phyloP scores from a whole-genome alignment of 768 basidiomycete species.

The Calocera viscosa region DNA sequence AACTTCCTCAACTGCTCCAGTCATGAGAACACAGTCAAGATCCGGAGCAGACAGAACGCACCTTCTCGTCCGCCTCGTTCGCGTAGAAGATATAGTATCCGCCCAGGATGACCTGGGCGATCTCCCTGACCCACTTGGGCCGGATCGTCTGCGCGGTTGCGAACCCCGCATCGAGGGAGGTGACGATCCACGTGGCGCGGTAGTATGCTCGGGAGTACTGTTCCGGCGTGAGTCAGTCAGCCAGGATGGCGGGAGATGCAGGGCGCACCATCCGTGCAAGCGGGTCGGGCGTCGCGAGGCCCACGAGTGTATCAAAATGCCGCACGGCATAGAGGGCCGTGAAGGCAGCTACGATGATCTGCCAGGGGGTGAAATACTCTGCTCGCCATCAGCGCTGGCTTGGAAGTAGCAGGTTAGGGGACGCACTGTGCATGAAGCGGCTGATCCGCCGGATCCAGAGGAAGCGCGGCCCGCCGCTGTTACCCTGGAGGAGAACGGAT shows the following conservation, averaged over 20 bases:
- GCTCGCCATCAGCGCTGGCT: constrained; percentile 10
- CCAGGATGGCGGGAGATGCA: neutral
- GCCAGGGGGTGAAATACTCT: constrained; percentile 93
- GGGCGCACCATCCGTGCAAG: constrained; percentile 65
- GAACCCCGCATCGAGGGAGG: constrained; percentile 93
- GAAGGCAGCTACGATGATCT: constrained; percentile 74
- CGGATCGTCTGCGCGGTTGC: constrained; percentile 89
- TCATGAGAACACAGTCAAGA: neutral
- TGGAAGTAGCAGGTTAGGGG: neutral
- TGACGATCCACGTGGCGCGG: constrained; percentile 88
- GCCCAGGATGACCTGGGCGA: constrained; percentile 74
- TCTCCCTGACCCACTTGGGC: constrained; percentile 80
- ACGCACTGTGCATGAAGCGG: constrained; percentile 42
- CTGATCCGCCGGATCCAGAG: constrained; percentile 51
- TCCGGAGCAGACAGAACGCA: constrained; percentile 25
- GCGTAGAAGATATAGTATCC: constrained; percentile 82
- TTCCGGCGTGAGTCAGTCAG: constrained; percentile 1
- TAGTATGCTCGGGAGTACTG: constrained; percentile 90
- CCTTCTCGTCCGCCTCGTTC: constrained; percentile 92
- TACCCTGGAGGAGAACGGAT: constrained; percentile 60
- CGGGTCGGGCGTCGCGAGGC: constrained; percentile 83
- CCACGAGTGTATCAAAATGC: constrained; percentile 75
- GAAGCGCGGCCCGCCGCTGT: constrained; percentile 50
- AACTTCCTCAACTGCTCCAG: constrained; percentile 65
- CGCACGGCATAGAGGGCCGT: constrained; percentile 72